A percentile compares a stretch with the other conserved stretches of the same genome.
Evolutionary conservation across 768 basidiomycete species (phyloP).

Genomic region (Leccinum longicurvipes): DNA sequence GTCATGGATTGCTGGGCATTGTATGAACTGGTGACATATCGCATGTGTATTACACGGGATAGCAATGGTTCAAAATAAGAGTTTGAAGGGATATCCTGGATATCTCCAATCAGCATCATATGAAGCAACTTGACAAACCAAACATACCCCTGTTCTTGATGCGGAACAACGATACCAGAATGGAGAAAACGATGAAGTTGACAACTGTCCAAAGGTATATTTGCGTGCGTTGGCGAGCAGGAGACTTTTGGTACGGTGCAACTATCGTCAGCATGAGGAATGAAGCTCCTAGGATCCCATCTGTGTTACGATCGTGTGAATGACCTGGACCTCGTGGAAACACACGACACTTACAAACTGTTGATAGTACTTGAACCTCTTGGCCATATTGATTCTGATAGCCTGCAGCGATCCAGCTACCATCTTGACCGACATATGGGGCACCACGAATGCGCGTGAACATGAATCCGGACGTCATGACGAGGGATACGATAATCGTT

Average conservation of each 20-base stretch:
- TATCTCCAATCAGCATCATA: background rate
- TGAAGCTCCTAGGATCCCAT: constrained; percentile 75
- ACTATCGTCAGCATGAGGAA: constrained; percentile 80
- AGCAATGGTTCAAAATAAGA: constrained; percentile 51
- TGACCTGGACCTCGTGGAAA: background rate
- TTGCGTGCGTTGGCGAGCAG: constrained; percentile 75
- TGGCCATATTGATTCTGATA: constrained; percentile 90
- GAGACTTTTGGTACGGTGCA: constrained; percentile 72
- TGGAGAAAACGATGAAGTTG: constrained; percentile 79
- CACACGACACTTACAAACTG: constrained; percentile 65
- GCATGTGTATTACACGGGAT: background rate
- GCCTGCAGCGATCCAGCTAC: constrained; percentile 82
- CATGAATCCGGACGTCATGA: constrained; percentile 96
- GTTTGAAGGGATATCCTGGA: constrained; percentile 77
- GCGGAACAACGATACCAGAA: constrained; percentile 82
- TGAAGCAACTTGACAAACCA: background rate
- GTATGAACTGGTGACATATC: background rate
- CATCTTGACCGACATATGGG: constrained; percentile 63
- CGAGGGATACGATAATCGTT: constrained; percentile 57
- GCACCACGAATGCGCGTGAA: constrained; percentile 86
- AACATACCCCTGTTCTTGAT: constrained; percentile 83
- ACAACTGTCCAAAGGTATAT: constrained; percentile 88
- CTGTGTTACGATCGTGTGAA: constrained; percentile 38
- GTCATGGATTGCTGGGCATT: background rate
- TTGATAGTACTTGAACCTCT: constrained; percentile 84